These are phyloP conservation scores for Sanguinoderma infundibulare DNA, from an alignment of 1,284 basidiomycete species.

Conservation along the genomic window DNA sequence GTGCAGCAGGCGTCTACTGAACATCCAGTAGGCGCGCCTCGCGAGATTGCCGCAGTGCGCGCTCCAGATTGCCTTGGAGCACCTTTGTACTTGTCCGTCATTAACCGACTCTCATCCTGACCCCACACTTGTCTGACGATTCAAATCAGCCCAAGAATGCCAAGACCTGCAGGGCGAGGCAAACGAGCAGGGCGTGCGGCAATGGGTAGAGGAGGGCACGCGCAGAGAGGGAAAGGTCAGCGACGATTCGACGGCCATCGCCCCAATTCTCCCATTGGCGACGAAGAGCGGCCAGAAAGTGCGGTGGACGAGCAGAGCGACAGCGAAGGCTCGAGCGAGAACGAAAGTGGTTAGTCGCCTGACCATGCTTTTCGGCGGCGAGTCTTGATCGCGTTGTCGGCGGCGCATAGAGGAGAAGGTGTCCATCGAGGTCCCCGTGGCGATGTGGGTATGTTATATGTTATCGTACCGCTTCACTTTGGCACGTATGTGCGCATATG, in stretches of 20 bases:
- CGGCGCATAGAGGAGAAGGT: constrained; percentile 23
- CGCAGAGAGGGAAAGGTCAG: constrained; percentile 23
- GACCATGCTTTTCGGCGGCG: background rate
- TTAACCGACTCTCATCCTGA: background rate
- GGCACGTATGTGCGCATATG: background rate
- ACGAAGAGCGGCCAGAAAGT: constrained; percentile 22
- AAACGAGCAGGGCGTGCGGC: constrained; percentile 19
- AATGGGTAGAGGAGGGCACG: constrained; percentile 18
- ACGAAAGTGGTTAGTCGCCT: constrained; percentile 17
- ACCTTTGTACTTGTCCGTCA: background rate
- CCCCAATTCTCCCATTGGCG: constrained; percentile 45
- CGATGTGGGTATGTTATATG: constrained; percentile 80
- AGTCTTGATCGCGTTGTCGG: background rate
- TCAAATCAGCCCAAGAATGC: no score
- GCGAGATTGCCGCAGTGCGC: constrained; percentile 6
- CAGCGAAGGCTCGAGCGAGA: constrained; percentile 10
- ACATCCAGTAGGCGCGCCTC: background rate
- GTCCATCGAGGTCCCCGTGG: constrained; percentile 70
- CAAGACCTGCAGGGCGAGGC: constrained; percentile 13
- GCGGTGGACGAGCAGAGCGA: constrained; percentile 17
- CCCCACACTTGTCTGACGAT: background rate
- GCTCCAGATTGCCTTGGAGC: background rate
- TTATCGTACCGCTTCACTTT: no score
- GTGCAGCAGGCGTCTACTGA: background rate
- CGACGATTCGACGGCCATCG: constrained; percentile 25